Evolutionary conservation across 345 rosid genomes (phyloP), one percentile per base, ranked within the genome.

Genomic region (Linum trigynum): DNA sequence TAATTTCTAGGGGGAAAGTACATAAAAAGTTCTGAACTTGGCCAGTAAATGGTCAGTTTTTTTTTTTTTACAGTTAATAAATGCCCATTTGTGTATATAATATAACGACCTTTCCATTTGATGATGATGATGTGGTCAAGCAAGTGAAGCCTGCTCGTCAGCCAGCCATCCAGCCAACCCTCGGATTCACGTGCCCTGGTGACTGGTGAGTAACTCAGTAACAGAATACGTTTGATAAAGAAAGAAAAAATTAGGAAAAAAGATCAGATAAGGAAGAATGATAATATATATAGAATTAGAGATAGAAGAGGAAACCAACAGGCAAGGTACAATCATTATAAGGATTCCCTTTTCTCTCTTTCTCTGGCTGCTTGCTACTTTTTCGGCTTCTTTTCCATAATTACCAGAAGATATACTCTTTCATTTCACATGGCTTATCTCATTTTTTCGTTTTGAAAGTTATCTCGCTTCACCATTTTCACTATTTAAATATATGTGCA

Each of bases 161-260:
- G 50, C 50, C 50, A 5, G 10, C 67, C 66, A 23, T 23, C 32
- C 32, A 23, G 32, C 32, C 32, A 23, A 23, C 32, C 32, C 32
- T 23, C 71, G 78, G 61, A 73, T 67, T 78, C 87, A 83, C 84
- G 77, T 78, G 87, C 66, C 69, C 42, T 48, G 3, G 53, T 55
- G 39, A 67, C 42, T 48, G 3, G 53, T 55, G 39, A 67, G 63
- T 60, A 81, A 71, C 76, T 55, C 36, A 67, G 63, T 60, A 81
- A 71, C 76, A 51, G 74, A 81, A 72, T 76, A 65, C 63, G 57
- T 71, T 72, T 71, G 43, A 65, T 59, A 10, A 37, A 43, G 39
- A 59, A 14, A 59, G 41, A 57, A 36, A 43, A 7, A 14, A 35
- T 23, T 17, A 9, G 4, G 2, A 7, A 59, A 3, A 59, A 0